Evolutionary conservation across 306 rosid genomes (phyloP).

Genomic region (Delonix regia): DNA sequence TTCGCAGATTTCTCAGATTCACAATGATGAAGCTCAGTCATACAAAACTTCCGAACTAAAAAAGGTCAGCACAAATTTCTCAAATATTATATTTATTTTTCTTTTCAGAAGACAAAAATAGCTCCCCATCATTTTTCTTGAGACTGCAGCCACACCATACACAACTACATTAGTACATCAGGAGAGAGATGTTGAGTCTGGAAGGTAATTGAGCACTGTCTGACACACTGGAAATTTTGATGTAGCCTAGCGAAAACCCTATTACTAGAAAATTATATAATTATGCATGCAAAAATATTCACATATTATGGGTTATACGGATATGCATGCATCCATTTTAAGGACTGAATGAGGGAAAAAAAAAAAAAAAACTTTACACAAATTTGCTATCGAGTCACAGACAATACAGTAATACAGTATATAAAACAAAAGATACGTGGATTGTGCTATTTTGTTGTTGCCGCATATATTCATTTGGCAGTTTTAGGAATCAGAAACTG

Average conservation of each 20-base stretch:
- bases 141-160: slow-evolving; percentile 61
- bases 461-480: slow-evolving; percentile 47
- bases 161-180: background rate
- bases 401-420: slow-evolving; percentile 51
- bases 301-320: slow-evolving; percentile 36
- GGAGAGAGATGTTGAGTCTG: slow-evolving; percentile 29
- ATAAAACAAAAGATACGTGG: slow-evolving; percentile 40
- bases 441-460: slow-evolving; percentile 40
- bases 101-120: slow-evolving; percentile 60
- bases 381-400: slow-evolving; percentile 58
- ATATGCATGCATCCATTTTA: slow-evolving; percentile 34
- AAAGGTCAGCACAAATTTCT: slow-evolving; percentile 56
- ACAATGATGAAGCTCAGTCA: slow-evolving; percentile 59
- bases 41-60: slow-evolving; percentile 31
- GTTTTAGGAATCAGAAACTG: slow-evolving; percentile 56
- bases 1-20: slow-evolving; percentile 79
- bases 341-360: slow-evolving; percentile 6
- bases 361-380: background rate
- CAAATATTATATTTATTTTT: slow-evolving; percentile 42
- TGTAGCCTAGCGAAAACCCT: slow-evolving; percentile 33
- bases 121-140: slow-evolving; percentile 70
- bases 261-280: slow-evolving; percentile 1
- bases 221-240: slow-evolving; percentile 43
- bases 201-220: slow-evolving; percentile 44
- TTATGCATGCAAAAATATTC: slow-evolving; percentile 33